Base-by-base conservation (phyloP, 2,329 filamentous ascomycete species). In the Ceratocystis harringtonii region DNA sequence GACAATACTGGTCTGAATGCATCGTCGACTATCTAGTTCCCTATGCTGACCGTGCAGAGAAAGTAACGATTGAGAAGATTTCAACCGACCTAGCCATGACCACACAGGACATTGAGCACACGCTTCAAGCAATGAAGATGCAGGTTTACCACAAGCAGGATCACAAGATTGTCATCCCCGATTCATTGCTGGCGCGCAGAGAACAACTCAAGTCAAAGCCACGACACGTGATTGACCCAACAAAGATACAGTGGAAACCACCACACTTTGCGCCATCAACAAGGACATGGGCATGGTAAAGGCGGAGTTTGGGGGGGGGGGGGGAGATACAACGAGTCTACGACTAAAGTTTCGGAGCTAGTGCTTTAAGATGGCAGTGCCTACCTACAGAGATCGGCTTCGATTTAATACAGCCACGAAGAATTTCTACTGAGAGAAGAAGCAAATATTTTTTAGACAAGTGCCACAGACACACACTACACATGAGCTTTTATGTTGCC, bases 1-100 rank as follows among this genome's bases (percentile, higher is more conserved):
- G 94, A 62, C 92, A 96, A 69, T 99, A 96, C 76, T 99, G 94
- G 94, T 91, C 92, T 36, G 94, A 99, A 74, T 91, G 90, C 61
- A 89, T 99, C 44, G 82, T 97, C 3, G 92, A 96, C 67, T 74
- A 95, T 15, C 79, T 99, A n/a, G 77, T 95, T 60, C 86, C 87
- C 61, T 82, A 81, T 62, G 86, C 86, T 68, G 86, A 87, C 68
- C 77, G 79, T 19, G 84, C 85, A 7, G 84, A 87, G 12, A 86
- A 85, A 72, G 87, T 89, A 64, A 95, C 88, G 66, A 92, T 97
- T 64, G 92, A 96, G 71, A 84, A 89, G 62, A 83, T 99, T 63
- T 92, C 90, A 0, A 79, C 82, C 5, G 76, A 84, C 43, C 84
- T 94, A 7, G 88, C 92, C 2, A 97, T 99, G 92, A 97, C 92